Evolutionary conservation across 1,139 yeast genomes (phyloP), one percentile per base, ranked within the genome.

Genomic region (Yamadazyma kanchanaburiensis): DNA sequence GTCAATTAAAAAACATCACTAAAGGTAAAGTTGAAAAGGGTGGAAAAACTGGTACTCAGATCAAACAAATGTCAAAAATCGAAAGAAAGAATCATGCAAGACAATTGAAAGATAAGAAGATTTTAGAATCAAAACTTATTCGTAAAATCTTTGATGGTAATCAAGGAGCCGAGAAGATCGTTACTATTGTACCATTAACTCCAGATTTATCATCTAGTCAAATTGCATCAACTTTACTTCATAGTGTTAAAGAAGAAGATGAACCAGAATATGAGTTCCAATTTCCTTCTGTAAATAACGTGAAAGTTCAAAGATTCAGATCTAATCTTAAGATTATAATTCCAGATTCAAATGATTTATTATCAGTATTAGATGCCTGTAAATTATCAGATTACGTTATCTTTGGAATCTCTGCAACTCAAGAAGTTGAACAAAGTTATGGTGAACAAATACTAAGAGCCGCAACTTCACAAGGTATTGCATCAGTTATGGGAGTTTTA

Each of bases 391-490:
- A 94, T 59, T 87, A 78, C 52, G 94, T 88, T 2, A 61, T 94
- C 1, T 83, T 91, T 53, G 94, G 88, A 12, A 64, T 91, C 26
- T 86, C 96, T 30, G 95, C 96, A 6, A 64, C 74, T 12, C 74
- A 79, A 32, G 97, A 91, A 58, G 94, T 89, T 25, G 89, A 82
- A 39, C 63, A 69, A 24, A 71, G 70, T 22, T 76, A 77, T 46
- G 98, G 98, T 26, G 98, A 91, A 58, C 87, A 85, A 45, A 77
- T 89, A 24, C 70, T 94, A 39, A 77, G 97, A 55, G 83, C 95
- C 2, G 72, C 89, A 25, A 88, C 86, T 48, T 75, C 91, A 12
- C 98, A 94, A 62, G 98, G 98, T 66, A 81, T 91, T 16, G 82
- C 96, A 0, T 77, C 87, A 7, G 80, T 78, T 2, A 64, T 84